Conservation (phyloP, 2,329 filamentous ascomycete species). For the Helotiales sp. region DNA sequence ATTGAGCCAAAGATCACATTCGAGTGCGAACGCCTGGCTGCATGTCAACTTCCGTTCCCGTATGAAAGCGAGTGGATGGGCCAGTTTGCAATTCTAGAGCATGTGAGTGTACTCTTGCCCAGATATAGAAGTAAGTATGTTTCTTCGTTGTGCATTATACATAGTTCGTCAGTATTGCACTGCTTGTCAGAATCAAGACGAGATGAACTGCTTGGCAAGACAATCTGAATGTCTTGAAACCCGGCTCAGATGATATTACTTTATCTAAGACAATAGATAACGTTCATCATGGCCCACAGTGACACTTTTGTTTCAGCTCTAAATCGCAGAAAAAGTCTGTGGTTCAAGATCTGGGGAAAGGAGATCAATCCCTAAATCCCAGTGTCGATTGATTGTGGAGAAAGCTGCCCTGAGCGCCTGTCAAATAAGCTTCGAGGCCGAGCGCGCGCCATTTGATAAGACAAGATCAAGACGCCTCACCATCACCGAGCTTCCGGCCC, state of each 20-base stretch:
- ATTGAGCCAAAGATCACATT: too few species aligned
- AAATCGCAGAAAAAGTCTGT: not conserved
- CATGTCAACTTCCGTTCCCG: too few species aligned
- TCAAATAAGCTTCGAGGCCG: constrained; percentile 23
- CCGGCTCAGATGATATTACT: not conserved
- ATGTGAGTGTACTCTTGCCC: too few species aligned
- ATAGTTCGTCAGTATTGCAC: too few species aligned
- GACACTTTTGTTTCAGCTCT: not conserved
- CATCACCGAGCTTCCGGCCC: constrained; percentile 18
- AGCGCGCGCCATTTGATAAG: constrained; percentile 14
- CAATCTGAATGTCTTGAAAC: not conserved
- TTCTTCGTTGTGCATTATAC: not conserved
- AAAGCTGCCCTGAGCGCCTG: constrained; percentile 1
- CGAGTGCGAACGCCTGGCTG: too few species aligned
- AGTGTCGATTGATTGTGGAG: not conserved
- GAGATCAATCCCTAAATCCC: not conserved
- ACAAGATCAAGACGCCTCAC: constrained; percentile 19
- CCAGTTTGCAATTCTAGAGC: too few species aligned
- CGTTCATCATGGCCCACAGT: not conserved
- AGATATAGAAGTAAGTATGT: not conserved
- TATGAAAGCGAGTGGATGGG: too few species aligned
- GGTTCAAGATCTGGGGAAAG: not conserved
- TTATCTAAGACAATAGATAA: not conserved
- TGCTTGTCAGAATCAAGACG: not conserved
- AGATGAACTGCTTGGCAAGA: constrained; percentile 1